Conservation (phyloP, 768 basidiomycete genomes). For the Steccherinum ochraceum region DNA sequence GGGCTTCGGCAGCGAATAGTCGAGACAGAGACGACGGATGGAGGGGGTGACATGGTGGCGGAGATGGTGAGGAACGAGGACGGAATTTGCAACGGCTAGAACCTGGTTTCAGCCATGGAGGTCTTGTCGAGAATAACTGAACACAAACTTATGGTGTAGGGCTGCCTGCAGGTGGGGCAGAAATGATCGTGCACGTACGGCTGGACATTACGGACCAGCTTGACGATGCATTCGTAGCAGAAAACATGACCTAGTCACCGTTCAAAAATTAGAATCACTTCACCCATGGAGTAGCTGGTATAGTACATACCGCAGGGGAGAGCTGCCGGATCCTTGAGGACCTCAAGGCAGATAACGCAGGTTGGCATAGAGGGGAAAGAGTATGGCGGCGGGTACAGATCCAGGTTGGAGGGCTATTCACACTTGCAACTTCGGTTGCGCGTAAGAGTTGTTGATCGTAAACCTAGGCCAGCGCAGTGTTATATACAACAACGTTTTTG, state of each 20-base stretch:
- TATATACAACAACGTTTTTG: neutral
- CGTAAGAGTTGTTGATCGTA: too few species aligned
- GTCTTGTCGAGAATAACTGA: too few species aligned
- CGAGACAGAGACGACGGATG: constrained; percentile 51
- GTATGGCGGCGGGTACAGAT: neutral
- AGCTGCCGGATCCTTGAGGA: constrained; percentile 46
- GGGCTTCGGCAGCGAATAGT: constrained; percentile 21
- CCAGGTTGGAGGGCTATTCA: neutral
- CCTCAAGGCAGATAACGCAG: constrained; percentile 59
- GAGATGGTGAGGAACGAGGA: constrained; percentile 49
- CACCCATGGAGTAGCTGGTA: neutral
- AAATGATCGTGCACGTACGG: constrained; percentile 40
- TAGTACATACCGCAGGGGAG: constrained; percentile 54
- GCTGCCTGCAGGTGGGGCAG: constrained; percentile 52
- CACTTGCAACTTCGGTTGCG: too few species aligned
- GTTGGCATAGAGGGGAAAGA: constrained; percentile 32
- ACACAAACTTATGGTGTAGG: constrained; percentile 47
- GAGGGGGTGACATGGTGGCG: constrained; percentile 52
- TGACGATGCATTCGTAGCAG: constrained; percentile 53
- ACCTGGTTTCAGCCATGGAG: too few species aligned
- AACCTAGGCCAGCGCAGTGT: neutral
- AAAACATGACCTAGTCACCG: constrained; percentile 52
- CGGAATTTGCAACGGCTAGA: constrained; percentile 41
- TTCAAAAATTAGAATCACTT: constrained; percentile 2
- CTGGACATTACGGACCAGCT: constrained; percentile 40